A percentile compares a stretch with the other conserved stretches of the same genome.
Evolutionary conservation across 345 rosid species (phyloP).

Genomic region (Geranium brycei): DNA sequence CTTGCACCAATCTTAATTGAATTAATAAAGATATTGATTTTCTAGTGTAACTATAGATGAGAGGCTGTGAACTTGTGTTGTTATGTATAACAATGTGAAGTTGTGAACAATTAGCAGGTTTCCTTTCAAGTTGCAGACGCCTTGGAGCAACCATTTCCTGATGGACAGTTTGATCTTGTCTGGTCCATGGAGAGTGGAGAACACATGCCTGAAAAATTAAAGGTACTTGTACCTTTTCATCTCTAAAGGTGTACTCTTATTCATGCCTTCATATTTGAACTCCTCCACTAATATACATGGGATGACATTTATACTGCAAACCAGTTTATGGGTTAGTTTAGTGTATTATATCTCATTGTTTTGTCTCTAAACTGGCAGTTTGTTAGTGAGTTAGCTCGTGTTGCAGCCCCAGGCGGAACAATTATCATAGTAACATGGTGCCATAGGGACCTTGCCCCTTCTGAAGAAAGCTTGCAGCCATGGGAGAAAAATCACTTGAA

Average conservation of each 20-base stretch:
- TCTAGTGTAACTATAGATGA: no score
- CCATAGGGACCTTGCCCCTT: slow-evolving; percentile 55
- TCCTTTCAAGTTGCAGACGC: slow-evolving; percentile 88
- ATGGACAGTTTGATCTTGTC: slow-evolving; percentile 60
- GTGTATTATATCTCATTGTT: no score
- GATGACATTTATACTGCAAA: no score
- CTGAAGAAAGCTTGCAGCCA: slow-evolving; percentile 49
- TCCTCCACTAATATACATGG: no score
- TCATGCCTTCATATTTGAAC: no score
- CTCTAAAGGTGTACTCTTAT: background rate
- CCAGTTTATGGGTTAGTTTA: no score
- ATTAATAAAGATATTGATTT: no score
- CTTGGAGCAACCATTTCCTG: slow-evolving; percentile 78
- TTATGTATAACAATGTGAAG: slow-evolving; percentile 2
- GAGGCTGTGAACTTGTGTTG: background rate
- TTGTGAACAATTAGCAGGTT: slow-evolving; percentile 26
- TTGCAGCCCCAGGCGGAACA: slow-evolving; percentile 69
- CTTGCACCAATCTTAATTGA: no score
- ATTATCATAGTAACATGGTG: slow-evolving; percentile 92
- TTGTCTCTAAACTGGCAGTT: slow-evolving; percentile 30
- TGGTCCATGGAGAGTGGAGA: slow-evolving; percentile 99
- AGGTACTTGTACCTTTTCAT: slow-evolving; percentile 25
- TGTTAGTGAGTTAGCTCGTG: slow-evolving; percentile 62
- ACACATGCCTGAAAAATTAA: slow-evolving; percentile 78
- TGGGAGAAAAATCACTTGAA: slow-evolving; percentile 58